Evolutionary conservation across 345 rosid genomes (phyloP), one percentile per base, ranked within the genome.

Genomic region (Aquilaria yunnanensis): DNA sequence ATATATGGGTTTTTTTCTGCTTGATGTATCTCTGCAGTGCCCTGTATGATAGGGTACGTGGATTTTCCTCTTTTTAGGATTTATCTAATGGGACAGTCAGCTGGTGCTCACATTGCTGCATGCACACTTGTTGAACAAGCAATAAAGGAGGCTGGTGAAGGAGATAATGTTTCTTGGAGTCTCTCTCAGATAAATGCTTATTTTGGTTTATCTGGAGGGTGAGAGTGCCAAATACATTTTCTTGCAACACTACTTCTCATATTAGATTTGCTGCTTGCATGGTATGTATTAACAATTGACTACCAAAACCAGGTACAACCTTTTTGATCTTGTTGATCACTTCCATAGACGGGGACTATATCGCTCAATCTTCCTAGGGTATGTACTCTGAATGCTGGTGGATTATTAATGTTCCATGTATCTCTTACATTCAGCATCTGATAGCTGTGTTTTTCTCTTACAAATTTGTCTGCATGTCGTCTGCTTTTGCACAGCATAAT

Each of bases 101-200:
- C 98, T 72, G 96, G 96, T 68, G 98, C 96, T 58, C 98, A 92
- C 70, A 89, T 89, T n/a, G 87, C 94, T 45, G 90, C 96, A 64
- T 89, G 98, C 67, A 67, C 90, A n/a, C 81, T 92, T 16, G 70
- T 92, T 77, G 92, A 92, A 64, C 98, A 92, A 78, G 92, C 92
- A 56, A 76, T 86, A 66, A 92, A 86, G 77, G 96, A 88, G 74
- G 73, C 79, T 13, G 83, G 81, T 70, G 88, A 79, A 71, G 82
- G 84, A 61, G 92, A 89, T 67, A 83, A 65, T 71, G 65, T 77
- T 67, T 72, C 85, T 54, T 92, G 98, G 96, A 92, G 87, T 62
- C 72, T 82, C 67, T 82, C 87, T 60, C 90, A 86, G 79, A 80
- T 85, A 65, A 85, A 83, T 57, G 85, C 85, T 56, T 86, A 89